Percentiles rank a stretch among this genome's conserved stretches.
Evolutionary conservation across 768 basidiomycete species (phyloP).

Genomic region (Collybia sp.): DNA sequence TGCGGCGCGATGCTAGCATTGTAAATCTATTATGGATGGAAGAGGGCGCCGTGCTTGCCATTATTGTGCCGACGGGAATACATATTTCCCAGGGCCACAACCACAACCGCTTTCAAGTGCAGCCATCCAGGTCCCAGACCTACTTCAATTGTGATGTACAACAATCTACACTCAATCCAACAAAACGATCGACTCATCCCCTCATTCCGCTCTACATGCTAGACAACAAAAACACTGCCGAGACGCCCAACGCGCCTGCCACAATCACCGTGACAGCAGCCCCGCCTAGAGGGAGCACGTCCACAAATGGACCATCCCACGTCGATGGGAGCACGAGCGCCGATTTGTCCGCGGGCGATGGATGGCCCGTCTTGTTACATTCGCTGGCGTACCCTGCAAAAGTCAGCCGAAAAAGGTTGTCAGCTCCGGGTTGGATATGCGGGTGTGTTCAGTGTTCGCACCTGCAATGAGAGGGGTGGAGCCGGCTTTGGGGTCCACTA

Average conservation of each 20-base stretch:
- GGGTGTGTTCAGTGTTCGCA: constrained; percentile 23
- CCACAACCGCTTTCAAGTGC: too few relatives aligned
- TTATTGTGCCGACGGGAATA: too few relatives aligned
- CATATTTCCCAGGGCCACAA: too few relatives aligned
- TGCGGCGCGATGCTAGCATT: too few relatives aligned
- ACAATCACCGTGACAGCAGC: constrained; percentile 40
- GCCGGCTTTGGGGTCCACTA: constrained; percentile 51
- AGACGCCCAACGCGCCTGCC: constrained; percentile 42
- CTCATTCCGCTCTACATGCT: constrained; percentile 34
- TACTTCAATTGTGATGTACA: too few relatives aligned
- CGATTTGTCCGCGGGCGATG: constrained; percentile 31
- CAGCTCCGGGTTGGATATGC: constrained; percentile 6
- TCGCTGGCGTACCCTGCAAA: constrained; percentile 48
- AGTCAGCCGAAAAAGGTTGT: not conserved
- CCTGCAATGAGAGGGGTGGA: constrained; percentile 56
- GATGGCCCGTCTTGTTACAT: constrained; percentile 35
- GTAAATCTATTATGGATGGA: too few relatives aligned
- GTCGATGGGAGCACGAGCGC: constrained; percentile 38
- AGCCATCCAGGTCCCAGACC: too few relatives aligned
- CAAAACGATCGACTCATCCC: too few relatives aligned
- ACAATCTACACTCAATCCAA: too few relatives aligned
- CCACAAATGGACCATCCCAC: constrained; percentile 61
- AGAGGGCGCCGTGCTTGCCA: too few relatives aligned
- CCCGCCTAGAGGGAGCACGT: constrained; percentile 36
- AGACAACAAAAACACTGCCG: constrained; percentile 46